phyloP scores from a whole-genome alignment of 2,329 filamentous ascomycete genomes.

The Diaporthe amygdali region DNA sequence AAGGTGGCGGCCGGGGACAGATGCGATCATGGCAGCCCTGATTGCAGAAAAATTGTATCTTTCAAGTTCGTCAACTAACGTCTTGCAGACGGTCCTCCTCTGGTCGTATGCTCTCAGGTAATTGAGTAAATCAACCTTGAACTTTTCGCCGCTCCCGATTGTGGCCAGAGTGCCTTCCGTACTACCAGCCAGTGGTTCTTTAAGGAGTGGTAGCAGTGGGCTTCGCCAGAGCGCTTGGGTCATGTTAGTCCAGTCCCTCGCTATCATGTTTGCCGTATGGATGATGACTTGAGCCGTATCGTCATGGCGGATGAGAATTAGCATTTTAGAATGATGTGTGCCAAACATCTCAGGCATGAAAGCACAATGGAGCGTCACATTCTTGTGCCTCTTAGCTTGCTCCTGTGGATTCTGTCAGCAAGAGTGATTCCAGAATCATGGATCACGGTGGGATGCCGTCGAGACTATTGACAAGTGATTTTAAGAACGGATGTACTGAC shows the following conservation, averaged over 20 bases:
- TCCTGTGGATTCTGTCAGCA: conserved; percentile 49
- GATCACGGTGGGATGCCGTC: not conserved
- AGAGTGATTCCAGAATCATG: not conserved
- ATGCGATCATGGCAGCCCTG: conserved; percentile 76
- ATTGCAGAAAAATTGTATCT: conserved; percentile 74
- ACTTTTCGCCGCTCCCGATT: conserved; percentile 69
- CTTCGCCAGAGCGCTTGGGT: conserved; percentile 84
- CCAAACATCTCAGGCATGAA: conserved; percentile 86
- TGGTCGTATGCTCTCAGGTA: conserved; percentile 76
- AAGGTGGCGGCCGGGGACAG: conserved; percentile 73
- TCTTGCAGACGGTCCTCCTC: conserved; percentile 55
- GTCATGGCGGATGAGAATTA: conserved; percentile 81
- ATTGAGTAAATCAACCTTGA: conserved; percentile 76
- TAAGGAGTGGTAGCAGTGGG: conserved; percentile 65
- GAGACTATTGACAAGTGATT: not conserved
- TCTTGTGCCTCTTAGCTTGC: conserved; percentile 64
- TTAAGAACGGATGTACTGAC: conserved; percentile 43
- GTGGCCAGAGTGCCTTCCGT: conserved; percentile 27
- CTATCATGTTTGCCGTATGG: conserved; percentile 92
- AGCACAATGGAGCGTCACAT: conserved; percentile 74
- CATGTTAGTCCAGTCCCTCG: conserved; percentile 86
- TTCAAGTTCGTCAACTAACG: conserved; percentile 62
- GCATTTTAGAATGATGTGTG: conserved; percentile 87
- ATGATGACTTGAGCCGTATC: conserved; percentile 79
- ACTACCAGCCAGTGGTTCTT: not conserved